phyloP scores from a whole-genome alignment of 805 yeast species.

The Jamesozyma piceae region DNA sequence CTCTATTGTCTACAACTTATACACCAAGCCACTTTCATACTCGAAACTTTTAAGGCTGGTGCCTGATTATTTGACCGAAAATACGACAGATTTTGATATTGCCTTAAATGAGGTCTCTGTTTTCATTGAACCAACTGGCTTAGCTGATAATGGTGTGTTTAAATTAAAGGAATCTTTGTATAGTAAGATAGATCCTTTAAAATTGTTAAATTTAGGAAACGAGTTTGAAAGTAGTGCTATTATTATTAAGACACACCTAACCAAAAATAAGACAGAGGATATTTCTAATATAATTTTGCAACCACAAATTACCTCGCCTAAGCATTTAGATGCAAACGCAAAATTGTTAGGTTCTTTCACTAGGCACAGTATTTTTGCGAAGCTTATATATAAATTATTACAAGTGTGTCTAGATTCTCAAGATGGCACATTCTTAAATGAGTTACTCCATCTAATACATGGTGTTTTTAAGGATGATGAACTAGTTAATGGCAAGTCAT shows the following conservation, averaged over 20 bases:
- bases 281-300: constrained; percentile 38
- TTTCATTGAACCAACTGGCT: constrained; percentile 56
- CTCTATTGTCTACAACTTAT: constrained; percentile 41
- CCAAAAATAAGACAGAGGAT: constrained; percentile 32
- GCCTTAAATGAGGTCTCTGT: constrained; percentile 49
- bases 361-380: constrained; percentile 44
- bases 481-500: constrained; percentile 31
- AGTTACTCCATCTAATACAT: constrained; percentile 59
- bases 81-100: constrained; percentile 36
- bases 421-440: constrained; percentile 48
- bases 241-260: constrained; percentile 37
- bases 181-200: constrained; percentile 49
- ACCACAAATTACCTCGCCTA: constrained; percentile 35
- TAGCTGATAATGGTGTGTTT: constrained; percentile 60
- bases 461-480: constrained; percentile 51
- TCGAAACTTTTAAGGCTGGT: constrained; percentile 36
- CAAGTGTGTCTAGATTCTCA: constrained; percentile 41
- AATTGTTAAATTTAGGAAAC: constrained; percentile 36
- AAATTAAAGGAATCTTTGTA: constrained; percentile 41
- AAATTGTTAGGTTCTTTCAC: constrained; percentile 41
- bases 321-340: constrained; percentile 28
- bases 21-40: constrained; percentile 45
- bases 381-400: constrained; percentile 48
- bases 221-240: constrained; percentile 46
- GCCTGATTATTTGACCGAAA: constrained; percentile 31